phyloP scores from a whole-genome alignment of 805 yeast genomes.

The Ogataea henricii region DNA sequence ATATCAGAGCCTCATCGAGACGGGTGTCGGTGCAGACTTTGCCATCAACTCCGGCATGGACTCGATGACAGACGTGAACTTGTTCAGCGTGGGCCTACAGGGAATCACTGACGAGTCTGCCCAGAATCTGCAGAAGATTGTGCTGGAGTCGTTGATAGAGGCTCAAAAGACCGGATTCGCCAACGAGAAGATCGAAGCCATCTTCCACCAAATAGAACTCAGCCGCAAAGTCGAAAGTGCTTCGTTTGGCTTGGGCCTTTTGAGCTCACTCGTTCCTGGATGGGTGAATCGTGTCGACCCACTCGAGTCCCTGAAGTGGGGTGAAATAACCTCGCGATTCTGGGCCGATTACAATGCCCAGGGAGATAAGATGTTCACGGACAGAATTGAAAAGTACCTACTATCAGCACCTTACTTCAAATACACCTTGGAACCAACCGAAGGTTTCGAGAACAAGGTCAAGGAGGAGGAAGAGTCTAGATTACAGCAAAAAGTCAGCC shows the following conservation, averaged over 20 bases:
- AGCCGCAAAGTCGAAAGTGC: conserved; percentile 84
- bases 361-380: conserved; percentile 61
- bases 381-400: conserved; percentile 55
- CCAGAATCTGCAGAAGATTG: conserved; percentile 49
- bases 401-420: conserved; percentile 59
- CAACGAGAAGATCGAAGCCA: conserved; percentile 70
- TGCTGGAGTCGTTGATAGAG: conserved; percentile 49
- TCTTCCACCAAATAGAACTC: conserved; percentile 85
- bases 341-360: conserved; percentile 54
- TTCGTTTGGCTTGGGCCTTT: conserved; percentile 80
- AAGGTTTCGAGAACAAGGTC: conserved; percentile 50
- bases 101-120: conserved; percentile 57
- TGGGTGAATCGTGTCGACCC: conserved; percentile 88
- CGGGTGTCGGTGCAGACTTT: conserved; percentile 83
- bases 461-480: conserved; percentile 58
- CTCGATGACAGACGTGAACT: conserved; percentile 69
- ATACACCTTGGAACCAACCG: conserved; percentile 76
- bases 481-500: conserved; percentile 43
- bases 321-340: conserved; percentile 58
- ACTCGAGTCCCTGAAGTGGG: conserved; percentile 65
- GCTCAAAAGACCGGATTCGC: conserved; percentile 50
- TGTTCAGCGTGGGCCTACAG: conserved; percentile 84
- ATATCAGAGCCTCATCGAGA: conserved; percentile 82
- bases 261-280: conserved; percentile 74
- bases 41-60: conserved; percentile 88